Conservation (phyloP, 2,329 filamentous ascomycete genomes). For the Xylaria sp. region DNA sequence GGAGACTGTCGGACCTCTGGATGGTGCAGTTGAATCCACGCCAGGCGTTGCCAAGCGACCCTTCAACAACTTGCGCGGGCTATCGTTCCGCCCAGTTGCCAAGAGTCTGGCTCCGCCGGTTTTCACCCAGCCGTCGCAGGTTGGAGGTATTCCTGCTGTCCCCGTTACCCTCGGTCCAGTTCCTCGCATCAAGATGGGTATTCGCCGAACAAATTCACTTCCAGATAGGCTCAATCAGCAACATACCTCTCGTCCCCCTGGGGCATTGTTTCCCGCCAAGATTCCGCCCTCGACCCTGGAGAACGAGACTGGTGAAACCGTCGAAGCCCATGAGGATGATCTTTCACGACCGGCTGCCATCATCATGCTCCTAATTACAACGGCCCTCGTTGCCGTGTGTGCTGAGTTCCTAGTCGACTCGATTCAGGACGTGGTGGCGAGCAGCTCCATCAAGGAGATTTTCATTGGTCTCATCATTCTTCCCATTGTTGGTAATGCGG, state of each 20-base stretch:
- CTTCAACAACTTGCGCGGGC: conserved; percentile 65
- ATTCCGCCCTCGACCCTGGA: conserved; percentile 54
- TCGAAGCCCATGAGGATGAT: conserved; percentile 55
- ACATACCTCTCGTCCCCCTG: conserved; percentile 56
- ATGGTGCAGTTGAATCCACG: conserved; percentile 45
- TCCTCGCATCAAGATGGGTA: conserved; percentile 69
- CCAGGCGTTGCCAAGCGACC: conserved; percentile 52
- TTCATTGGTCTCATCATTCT: conserved; percentile 79
- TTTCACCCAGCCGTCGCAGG: conserved; percentile 63
- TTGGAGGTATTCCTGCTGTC: conserved; percentile 41
- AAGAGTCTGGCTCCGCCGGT: conserved; percentile 77
- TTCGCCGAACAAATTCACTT: conserved; percentile 78
- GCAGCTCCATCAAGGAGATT: conserved; percentile 67
- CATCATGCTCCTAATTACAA: conserved; percentile 70
- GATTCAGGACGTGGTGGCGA: conserved; percentile 70
- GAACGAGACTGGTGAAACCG: conserved; percentile 42
- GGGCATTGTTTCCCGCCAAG: conserved; percentile 61
- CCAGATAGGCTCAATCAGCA: conserved; percentile 71
- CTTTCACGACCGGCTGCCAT: conserved; percentile 67
- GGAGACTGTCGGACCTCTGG: conserved; percentile 41
- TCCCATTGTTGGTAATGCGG: conserved; percentile 78
- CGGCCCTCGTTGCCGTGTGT: conserved; percentile 72
- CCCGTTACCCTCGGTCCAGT: conserved; percentile 56
- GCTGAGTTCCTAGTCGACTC: conserved; percentile 76
- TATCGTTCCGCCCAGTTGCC: conserved; percentile 70